A percentile compares a stretch with the other conserved stretches of the same genome.
These are phyloP conservation scores for Grosmannia clavigera DNA, from an alignment of 2,329 filamentous ascomycete genomes.

Conservation along the genomic window DNA sequence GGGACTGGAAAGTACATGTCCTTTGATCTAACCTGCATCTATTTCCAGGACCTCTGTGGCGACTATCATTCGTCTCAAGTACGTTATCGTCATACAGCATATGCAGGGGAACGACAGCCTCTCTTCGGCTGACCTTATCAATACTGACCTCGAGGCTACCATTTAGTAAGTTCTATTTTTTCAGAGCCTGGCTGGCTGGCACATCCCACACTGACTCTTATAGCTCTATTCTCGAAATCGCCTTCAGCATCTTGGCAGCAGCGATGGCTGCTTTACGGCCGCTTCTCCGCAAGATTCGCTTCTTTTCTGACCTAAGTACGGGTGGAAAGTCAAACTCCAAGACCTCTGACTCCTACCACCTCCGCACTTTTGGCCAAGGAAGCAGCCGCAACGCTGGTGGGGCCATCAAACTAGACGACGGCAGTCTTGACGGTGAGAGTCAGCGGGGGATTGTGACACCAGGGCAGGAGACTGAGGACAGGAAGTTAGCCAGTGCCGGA, in stretches of 20 bases:
- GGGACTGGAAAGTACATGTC: neutral
- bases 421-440: neutral
- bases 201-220: neutral
- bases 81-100: neutral
- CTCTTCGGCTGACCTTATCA: neutral
- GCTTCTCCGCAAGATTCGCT: neutral
- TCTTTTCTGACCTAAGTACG: neutral
- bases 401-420: neutral
- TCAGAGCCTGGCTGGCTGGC: neutral
- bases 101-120: neutral
- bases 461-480: too few species aligned
- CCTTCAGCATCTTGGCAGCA: conserved; percentile 5
- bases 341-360: neutral
- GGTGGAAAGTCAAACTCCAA: too few species aligned
- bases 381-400: neutral
- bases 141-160: neutral
- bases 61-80: neutral
- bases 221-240: conserved; percentile 5
- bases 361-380: neutral
- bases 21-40: neutral
- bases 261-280: conserved; percentile 3
- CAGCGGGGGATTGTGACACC: neutral
- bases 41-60: neutral
- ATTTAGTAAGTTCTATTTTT: neutral
- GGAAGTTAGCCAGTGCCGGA: too few species aligned